These are phyloP conservation scores for Priceomyces carsonii DNA, from an alignment of 805 yeast genomes.

Conservation along the genomic window DNA sequence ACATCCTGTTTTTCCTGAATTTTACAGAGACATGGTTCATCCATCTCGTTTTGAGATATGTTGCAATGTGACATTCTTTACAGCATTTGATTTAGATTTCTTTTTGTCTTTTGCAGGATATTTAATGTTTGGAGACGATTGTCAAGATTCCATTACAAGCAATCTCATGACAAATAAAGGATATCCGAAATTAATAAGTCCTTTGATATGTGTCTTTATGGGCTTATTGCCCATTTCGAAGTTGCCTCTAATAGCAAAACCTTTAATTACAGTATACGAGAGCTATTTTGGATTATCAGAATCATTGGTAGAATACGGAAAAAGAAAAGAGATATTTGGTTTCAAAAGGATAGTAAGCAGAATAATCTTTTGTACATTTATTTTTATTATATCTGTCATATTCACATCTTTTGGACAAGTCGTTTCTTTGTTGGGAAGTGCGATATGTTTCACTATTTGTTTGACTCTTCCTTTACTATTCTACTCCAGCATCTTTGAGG, in stretches of 20 bases:
- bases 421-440: slow-evolving; percentile 42
- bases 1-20: slow-evolving; percentile 76
- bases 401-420: slow-evolving; percentile 41
- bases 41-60: slow-evolving; percentile 58
- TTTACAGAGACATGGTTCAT: slow-evolving; percentile 69
- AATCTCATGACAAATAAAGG: slow-evolving; percentile 66
- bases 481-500: slow-evolving; percentile 25
- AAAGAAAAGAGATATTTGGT: neutral
- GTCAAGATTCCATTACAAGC: slow-evolving; percentile 75
- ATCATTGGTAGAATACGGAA: neutral
- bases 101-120: slow-evolving; percentile 66
- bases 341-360: slow-evolving; percentile 17
- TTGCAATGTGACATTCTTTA: slow-evolving; percentile 54
- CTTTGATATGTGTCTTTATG: slow-evolving; percentile 30
- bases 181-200: slow-evolving; percentile 60
- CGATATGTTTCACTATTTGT: slow-evolving; percentile 44
- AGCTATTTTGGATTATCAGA: slow-evolving; percentile 16
- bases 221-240: slow-evolving; percentile 43
- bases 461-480: slow-evolving; percentile 40
- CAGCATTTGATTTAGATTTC: slow-evolving; percentile 60
- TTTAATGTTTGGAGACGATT: slow-evolving; percentile 74
- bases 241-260: slow-evolving; percentile 39
- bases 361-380: slow-evolving; percentile 21
- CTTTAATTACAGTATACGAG: slow-evolving; percentile 41
- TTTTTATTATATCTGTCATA: slow-evolving; percentile 25